These are phyloP conservation scores for Cryptococcus jaspeensis DNA, from an alignment of 1,284 basidiomycete genomes.

Conservation along the genomic window DNA sequence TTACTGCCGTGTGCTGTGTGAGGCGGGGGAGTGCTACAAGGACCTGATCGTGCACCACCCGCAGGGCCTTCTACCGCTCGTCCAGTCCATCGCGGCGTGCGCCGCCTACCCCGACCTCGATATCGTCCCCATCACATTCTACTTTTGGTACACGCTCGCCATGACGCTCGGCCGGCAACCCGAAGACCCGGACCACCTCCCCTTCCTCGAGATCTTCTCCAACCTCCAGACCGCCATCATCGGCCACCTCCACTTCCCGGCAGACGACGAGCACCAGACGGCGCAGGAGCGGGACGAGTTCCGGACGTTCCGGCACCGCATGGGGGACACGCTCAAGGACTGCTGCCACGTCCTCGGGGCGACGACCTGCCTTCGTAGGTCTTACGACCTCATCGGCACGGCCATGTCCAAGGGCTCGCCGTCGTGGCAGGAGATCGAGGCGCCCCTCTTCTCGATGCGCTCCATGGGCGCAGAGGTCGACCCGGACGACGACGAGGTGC, in stretches of 20 bases:
- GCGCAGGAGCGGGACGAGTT: conserved; percentile 92
- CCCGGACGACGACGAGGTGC: conserved; percentile 73
- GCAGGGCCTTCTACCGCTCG: conserved; percentile 86
- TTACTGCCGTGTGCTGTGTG: conserved; percentile 85
- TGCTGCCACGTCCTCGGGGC: conserved; percentile 94
- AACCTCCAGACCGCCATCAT: conserved; percentile 85
- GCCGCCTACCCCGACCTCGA: conserved; percentile 92
- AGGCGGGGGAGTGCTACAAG: conserved; percentile 95
- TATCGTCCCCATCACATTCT: conserved; percentile 96
- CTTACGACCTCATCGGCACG: conserved; percentile 75
- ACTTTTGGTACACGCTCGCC: conserved; percentile 95
- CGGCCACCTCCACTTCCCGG: conserved; percentile 86
- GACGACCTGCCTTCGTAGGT: conserved; percentile 74
- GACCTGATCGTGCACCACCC: conserved; percentile 85
- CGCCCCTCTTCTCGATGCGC: conserved; percentile 94
- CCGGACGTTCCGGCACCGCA: conserved; percentile 91
- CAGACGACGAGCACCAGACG: conserved; percentile 68
- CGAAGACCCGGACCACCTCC: conserved; percentile 27
- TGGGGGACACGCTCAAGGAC: conserved; percentile 99
- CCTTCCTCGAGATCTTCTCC: conserved; percentile 76
- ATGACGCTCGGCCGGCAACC: conserved; percentile 63
- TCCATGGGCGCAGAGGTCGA: conserved; percentile 97
- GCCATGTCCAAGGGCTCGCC: conserved; percentile 58
- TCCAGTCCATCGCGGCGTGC: conserved; percentile 91
- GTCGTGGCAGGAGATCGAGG: conserved; percentile 96